Conservation (phyloP, 345 rosid species). For the Populus ilicifolia region DNA sequence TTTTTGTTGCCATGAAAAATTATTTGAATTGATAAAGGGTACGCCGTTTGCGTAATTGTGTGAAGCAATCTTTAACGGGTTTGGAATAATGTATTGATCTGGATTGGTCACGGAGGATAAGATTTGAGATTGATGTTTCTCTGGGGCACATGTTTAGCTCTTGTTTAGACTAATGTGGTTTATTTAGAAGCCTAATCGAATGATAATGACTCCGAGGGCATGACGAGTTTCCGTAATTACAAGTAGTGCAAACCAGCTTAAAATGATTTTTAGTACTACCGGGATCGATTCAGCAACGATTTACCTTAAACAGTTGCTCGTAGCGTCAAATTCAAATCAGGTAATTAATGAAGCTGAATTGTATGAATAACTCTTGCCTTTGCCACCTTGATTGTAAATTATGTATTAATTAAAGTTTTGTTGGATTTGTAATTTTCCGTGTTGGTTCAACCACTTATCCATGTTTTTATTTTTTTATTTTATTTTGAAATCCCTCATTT, state of each 20-base stretch:
- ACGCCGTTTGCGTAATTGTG: background rate
- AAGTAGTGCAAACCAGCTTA: constrained; percentile 1
- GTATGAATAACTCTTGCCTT: background rate
- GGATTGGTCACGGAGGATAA: constrained; percentile 7
- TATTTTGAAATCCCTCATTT: background rate
- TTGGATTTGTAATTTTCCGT: background rate
- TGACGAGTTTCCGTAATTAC: background rate
- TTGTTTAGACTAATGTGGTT: constrained; percentile 10
- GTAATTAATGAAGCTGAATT: background rate
- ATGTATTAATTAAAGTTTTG: background rate
- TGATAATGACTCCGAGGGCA: background rate
- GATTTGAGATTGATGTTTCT: constrained; percentile 6
- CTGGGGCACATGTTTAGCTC: background rate
- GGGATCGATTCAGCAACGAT: background rate
- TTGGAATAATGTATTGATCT: constrained; percentile 22
- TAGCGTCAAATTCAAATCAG: background rate
- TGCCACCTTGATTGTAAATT: background rate
- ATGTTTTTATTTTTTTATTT: background rate
- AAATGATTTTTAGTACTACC: background rate
- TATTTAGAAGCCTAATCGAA: constrained; percentile 1
- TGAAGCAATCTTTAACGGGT: background rate
- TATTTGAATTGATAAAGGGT: background rate
- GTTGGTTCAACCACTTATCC: background rate
- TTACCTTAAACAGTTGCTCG: background rate
- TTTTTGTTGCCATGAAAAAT: background rate